phyloP scores from a whole-genome alignment of 2,329 filamentous ascomycete species.

The Penicillium occitanis region DNA sequence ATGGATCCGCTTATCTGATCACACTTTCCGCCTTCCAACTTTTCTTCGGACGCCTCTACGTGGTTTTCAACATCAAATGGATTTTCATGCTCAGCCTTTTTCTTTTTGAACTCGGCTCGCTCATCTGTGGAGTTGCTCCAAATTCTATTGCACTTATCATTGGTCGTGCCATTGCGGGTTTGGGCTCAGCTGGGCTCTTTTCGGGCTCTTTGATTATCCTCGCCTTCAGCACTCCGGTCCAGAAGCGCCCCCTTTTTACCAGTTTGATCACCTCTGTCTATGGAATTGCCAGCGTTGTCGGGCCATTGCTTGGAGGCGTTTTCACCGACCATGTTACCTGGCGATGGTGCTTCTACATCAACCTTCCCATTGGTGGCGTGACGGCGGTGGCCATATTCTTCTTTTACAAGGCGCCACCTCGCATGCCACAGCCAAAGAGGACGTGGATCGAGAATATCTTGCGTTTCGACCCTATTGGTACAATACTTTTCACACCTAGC shows the following conservation, averaged over 20 bases:
- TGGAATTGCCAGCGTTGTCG: conserved; percentile 44
- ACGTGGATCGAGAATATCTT: background rate
- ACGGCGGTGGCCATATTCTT: background rate
- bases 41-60: conserved; percentile 46
- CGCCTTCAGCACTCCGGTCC: conserved; percentile 40
- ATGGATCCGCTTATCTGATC: conserved; percentile 31
- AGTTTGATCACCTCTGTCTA: conserved; percentile 45
- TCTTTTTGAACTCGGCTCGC: conserved; percentile 46
- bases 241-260: conserved; percentile 41
- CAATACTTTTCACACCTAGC: conserved; percentile 40
- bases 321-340: conserved; percentile 42
- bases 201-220: conserved; percentile 43
- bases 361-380: conserved; percentile 48
- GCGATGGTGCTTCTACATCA: conserved; percentile 56
- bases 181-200: conserved; percentile 41
- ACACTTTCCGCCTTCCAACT: conserved; percentile 44
- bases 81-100: conserved; percentile 39
- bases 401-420: background rate
- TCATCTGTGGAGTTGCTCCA: conserved; percentile 40
- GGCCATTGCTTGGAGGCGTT: conserved; percentile 43
- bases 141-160: conserved; percentile 41
- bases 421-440: too few species aligned
- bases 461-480: conserved; percentile 48
- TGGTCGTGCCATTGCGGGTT: conserved; percentile 43
- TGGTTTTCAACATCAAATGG: conserved; percentile 36